Evolutionary conservation across 352 stramenopile species (phyloP).

Genomic region (Aphanomyces cochlioides): DNA sequence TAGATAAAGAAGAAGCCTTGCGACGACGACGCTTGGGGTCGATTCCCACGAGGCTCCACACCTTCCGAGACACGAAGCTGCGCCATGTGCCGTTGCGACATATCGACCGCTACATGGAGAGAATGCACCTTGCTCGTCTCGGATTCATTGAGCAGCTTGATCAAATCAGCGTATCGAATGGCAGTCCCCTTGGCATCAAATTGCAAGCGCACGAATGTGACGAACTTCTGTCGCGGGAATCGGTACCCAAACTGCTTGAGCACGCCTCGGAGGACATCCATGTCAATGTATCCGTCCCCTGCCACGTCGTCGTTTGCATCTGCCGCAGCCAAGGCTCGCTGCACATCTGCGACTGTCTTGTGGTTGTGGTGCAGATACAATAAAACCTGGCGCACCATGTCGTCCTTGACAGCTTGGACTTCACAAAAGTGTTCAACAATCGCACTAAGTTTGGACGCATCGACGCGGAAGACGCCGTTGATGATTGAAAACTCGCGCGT

Average conservation of each 20-base stretch:
- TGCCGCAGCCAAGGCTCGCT: slow-evolving; percentile 1
- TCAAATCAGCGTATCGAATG: slow-evolving; percentile 25
- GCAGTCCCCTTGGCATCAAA: slow-evolving; percentile 26
- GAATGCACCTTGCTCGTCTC: background rate
- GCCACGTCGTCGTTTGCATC: slow-evolving; percentile 26
- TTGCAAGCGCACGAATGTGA: slow-evolving; percentile 18
- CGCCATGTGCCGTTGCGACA: too few relatives aligned
- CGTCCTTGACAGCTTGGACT: slow-evolving; percentile 30
- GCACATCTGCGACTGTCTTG: background rate
- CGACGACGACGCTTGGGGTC: too few relatives aligned
- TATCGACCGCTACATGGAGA: too few relatives aligned
- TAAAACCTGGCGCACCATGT: slow-evolving; percentile 20
- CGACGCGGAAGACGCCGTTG: slow-evolving; percentile 50
- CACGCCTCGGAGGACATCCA: slow-evolving; percentile 10
- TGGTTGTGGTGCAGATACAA: background rate
- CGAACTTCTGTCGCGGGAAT: slow-evolving; percentile 26
- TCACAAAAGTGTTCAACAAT: slow-evolving; percentile 62
- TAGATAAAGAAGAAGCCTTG: too few relatives aligned
- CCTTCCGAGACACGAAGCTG: too few relatives aligned
- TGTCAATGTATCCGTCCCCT: slow-evolving; percentile 24
- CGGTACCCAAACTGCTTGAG: slow-evolving; percentile 29
- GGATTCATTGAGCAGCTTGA: background rate
- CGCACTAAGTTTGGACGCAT: slow-evolving; percentile 48
- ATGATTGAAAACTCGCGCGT: slow-evolving; percentile 62
- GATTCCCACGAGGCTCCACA: too few relatives aligned